A percentile compares a stretch with the other conserved stretches of the same genome.
Conservation (phyloP, 768 basidiomycete genomes). For the Termitomyces sp. region DNA sequence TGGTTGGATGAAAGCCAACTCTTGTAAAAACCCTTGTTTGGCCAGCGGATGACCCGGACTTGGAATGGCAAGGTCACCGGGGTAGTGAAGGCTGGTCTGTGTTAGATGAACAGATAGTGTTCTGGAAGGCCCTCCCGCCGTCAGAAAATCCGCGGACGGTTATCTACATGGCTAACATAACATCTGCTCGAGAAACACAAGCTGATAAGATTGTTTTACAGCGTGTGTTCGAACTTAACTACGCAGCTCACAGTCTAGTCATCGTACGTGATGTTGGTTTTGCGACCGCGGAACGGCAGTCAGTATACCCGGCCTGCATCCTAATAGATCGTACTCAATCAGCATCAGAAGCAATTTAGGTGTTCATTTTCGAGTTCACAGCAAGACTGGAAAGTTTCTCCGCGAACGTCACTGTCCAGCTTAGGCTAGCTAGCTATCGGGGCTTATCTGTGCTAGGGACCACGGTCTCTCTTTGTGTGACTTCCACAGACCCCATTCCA, state of each 20-base stretch:
- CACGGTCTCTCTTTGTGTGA: slow-evolving; percentile 1
- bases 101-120: background rate
- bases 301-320: background rate
- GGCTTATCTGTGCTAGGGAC: background rate
- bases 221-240: slow-evolving; percentile 2
- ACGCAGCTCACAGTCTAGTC: slow-evolving; percentile 1
- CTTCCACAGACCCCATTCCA: background rate
- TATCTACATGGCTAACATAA: background rate
- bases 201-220: background rate
- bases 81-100: background rate
- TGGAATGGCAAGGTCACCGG: background rate
- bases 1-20: background rate
- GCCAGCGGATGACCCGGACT: background rate
- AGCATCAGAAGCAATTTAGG: background rate
- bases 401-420: slow-evolving; percentile 2
- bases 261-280: background rate
- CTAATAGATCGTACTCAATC: background rate
- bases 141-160: background rate
- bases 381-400: slow-evolving; percentile 4
- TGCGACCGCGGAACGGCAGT: background rate
- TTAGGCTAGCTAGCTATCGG: slow-evolving; percentile 3
- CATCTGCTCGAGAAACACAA: background rate
- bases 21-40: background rate
- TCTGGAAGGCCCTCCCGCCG: background rate
- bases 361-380: slow-evolving; percentile 3